Percentiles rank a stretch among this genome's conserved stretches.
phyloP scores from a whole-genome alignment of 1,284 basidiomycete species.

The Peniophora sp. region DNA sequence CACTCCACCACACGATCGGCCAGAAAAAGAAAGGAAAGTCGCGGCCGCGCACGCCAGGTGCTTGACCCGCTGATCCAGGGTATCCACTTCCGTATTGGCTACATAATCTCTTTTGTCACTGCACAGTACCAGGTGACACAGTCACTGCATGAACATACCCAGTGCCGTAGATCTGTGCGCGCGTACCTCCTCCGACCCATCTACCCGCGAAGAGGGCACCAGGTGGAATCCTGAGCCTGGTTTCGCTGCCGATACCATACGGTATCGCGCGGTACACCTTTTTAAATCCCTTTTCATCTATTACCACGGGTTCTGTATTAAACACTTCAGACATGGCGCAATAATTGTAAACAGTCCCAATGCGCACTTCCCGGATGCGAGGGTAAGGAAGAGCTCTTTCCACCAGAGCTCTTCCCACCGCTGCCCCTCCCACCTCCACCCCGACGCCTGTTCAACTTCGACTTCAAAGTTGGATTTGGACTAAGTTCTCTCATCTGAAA shows the following conservation, averaged over 20 bases:
- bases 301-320: no score
- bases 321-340: no score
- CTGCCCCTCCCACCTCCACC: no score
- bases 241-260: constrained; percentile 25
- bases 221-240: constrained; percentile 24
- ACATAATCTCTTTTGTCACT: neutral
- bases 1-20: constrained; percentile 37
- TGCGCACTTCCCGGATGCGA: no score
- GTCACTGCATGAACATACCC: constrained; percentile 9
- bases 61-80: constrained; percentile 28
- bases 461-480: no score
- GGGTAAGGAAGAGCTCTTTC: no score
- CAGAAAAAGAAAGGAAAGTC: constrained; percentile 53
- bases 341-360: no score
- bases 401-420: no score
- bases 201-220: constrained; percentile 36
- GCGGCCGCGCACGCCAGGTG: constrained; percentile 32
- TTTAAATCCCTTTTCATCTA: no score
- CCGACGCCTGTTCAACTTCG: no score
- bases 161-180: constrained; percentile 33
- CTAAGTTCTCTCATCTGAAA: no score
- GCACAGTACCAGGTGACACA: neutral
- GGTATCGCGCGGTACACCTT: no score
- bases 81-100: constrained; percentile 56
- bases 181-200: constrained; percentile 30